Percentiles rank a stretch among this genome's conserved stretches.
phyloP scores from a whole-genome alignment of 2,329 filamentous ascomycete species.

The Delphinella strobiligena region DNA sequence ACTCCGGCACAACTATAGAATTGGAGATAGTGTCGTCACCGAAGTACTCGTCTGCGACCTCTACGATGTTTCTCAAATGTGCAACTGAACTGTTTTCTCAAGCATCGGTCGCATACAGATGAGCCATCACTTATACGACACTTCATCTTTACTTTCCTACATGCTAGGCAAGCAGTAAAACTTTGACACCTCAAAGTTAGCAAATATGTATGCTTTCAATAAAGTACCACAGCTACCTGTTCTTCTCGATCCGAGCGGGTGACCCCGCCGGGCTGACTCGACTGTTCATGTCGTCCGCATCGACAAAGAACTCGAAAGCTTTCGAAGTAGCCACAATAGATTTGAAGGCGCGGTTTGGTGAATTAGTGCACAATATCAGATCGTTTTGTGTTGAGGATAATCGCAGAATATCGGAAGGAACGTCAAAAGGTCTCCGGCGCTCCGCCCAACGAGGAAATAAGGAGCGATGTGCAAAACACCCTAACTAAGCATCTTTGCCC shows the following conservation, averaged over 20 bases:
- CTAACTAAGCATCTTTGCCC: too few species aligned
- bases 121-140: slow-evolving; percentile 21
- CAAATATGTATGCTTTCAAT: neutral
- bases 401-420: too few species aligned
- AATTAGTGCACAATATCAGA: too few species aligned
- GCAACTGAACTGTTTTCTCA: slow-evolving; percentile 26
- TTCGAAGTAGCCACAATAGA: too few species aligned
- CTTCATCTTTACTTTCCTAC: slow-evolving; percentile 29
- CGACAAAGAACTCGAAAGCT: too few species aligned
- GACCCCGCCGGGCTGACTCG: neutral
- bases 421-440: too few species aligned
- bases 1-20: neutral
- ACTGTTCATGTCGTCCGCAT: too few species aligned
- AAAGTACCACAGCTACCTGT: too few species aligned
- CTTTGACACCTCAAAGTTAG: neutral
- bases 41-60: slow-evolving; percentile 27
- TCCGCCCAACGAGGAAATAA: too few species aligned
- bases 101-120: slow-evolving; percentile 28
- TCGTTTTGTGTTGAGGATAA: too few species aligned
- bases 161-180: slow-evolving; percentile 24
- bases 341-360: too few species aligned
- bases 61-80: slow-evolving; percentile 28
- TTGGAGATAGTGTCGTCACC: slow-evolving; percentile 12
- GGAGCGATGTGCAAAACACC: too few species aligned
- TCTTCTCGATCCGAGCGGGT: neutral